Base-by-base conservation (phyloP, 78 protist species). In the Isochrysis galbana region DNA sequence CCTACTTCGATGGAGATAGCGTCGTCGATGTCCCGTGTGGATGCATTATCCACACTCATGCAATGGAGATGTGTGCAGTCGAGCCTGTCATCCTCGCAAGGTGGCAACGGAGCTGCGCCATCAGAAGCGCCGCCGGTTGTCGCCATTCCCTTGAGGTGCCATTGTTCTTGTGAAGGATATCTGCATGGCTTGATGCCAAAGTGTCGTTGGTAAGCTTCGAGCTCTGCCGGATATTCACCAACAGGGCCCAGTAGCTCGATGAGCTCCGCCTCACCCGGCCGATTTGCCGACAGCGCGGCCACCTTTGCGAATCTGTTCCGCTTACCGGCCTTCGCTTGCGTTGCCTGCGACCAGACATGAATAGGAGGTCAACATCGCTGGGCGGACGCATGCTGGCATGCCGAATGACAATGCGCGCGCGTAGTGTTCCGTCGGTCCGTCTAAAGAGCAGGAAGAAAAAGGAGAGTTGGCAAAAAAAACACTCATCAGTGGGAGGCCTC, bases 291-390 rank as follows among this genome's bases (percentile, higher is more conserved):
- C 61, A 51, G 61, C 61, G 61, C 61, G 42, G 51, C 48, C 38
- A 90, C 89, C 78, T 91, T 91, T 23, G 90, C 93, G 74, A 84
- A 91, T 38, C 86, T 87, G 89, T 91, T 91, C 46, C 87, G 93
- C 89, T 91, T 90, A 14, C 61, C 61, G 29, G 61, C 61, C 61
- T 51, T 51, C 14, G 61, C 61, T 14, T 51, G 72, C 61, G 61
- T 51, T 7, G 61, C 61, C n/a, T n/a, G n/a, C n/a, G n/a, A n/a
- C n/a, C n/a, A n/a, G n/a, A n/a, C n/a, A n/a, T n/a, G n/a, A n/a
- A n/a, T n/a, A n/a, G n/a, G n/a, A n/a, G n/a, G n/a, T n/a, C n/a
- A n/a, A n/a, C n/a, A n/a, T n/a, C n/a, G n/a, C n/a, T n/a, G n/a
- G n/a, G n/a, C n/a, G n/a, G n/a, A n/a, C n/a, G n/a, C n/a, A n/a